These are phyloP conservation scores for Lentinula edodes DNA, from an alignment of 768 basidiomycete genomes.

Conservation along the genomic window DNA sequence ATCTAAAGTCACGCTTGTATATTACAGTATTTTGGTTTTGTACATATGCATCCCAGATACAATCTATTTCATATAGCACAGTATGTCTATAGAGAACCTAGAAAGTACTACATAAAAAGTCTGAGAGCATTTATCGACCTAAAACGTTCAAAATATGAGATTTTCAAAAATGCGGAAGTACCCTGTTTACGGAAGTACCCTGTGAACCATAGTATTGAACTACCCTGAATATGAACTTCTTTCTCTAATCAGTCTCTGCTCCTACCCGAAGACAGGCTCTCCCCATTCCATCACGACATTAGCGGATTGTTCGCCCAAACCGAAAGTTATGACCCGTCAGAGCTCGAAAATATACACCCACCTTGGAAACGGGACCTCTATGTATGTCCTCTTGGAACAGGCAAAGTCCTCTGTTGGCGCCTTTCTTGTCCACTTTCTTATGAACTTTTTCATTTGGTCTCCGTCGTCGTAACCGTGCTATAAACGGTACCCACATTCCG, in stretches of 20 bases:
- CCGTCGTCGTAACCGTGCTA: slow-evolving; percentile 69
- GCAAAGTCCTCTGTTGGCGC: slow-evolving; percentile 74
- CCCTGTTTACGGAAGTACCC: too few species aligned
- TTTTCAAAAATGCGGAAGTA: too few species aligned
- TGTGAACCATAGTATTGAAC: too few species aligned
- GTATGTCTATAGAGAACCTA: too few species aligned
- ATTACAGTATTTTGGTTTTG: too few species aligned
- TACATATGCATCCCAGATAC: too few species aligned
- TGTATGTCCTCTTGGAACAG: slow-evolving; percentile 72
- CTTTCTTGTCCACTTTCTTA: slow-evolving; percentile 71
- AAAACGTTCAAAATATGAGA: too few species aligned
- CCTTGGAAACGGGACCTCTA: slow-evolving; percentile 53
- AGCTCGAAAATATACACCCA: slow-evolving; percentile 31
- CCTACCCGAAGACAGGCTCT: slow-evolving; percentile 35
- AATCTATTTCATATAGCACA: too few species aligned
- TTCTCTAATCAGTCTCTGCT: slow-evolving; percentile 20
- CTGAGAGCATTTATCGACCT: too few species aligned
- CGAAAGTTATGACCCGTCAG: slow-evolving; percentile 28
- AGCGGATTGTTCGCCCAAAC: slow-evolving; percentile 34
- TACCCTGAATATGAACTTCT: background rate
- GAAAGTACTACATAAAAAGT: too few species aligned
- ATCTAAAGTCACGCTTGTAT: too few species aligned
- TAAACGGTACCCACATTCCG: slow-evolving; percentile 80
- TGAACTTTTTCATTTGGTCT: slow-evolving; percentile 61
- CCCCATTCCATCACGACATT: slow-evolving; percentile 25